These are phyloP conservation scores for Ganoderma lucidum DNA, from an alignment of 1,284 basidiomycete genomes.

Conservation along the genomic window DNA sequence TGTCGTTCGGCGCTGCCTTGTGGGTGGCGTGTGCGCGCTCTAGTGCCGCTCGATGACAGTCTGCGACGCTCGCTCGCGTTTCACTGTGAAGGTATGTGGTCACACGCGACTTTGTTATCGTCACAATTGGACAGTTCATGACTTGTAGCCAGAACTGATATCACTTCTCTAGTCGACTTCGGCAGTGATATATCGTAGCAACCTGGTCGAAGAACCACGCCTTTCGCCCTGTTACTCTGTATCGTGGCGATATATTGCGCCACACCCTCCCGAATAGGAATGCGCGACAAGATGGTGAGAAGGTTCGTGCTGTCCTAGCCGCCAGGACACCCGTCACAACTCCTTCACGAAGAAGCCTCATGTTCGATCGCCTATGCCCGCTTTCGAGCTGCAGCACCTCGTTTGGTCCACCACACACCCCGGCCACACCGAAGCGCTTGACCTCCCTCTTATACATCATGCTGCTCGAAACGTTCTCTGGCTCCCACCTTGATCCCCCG, in stretches of 20 bases:
- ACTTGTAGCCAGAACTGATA: background rate
- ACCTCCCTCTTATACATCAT: conserved; percentile 25
- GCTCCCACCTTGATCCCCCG: conserved; percentile 9
- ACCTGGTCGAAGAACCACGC: background rate
- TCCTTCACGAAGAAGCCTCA: conserved; percentile 25
- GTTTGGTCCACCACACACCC: conserved; percentile 20
- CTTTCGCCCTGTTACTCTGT: conserved; percentile 11
- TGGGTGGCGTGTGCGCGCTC: background rate
- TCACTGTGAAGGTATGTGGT: background rate
- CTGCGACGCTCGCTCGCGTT: background rate
- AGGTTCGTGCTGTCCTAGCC: conserved; percentile 22
- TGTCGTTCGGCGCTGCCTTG: background rate
- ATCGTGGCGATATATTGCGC: conserved; percentile 19
- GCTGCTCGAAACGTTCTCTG: conserved; percentile 5
- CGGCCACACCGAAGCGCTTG: conserved; percentile 21
- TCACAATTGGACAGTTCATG: background rate
- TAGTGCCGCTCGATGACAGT: conserved; percentile 1
- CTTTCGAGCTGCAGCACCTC: conserved; percentile 22
- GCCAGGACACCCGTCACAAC: conserved; percentile 20
- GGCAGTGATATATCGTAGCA: background rate
- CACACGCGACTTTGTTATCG: background rate
- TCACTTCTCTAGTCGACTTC: background rate
- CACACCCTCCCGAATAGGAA: conserved; percentile 20
- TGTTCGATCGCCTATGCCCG: conserved; percentile 24
- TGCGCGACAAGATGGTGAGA: conserved; percentile 22